phyloP scores from a whole-genome alignment of 2,329 filamentous ascomycete genomes.

The Arachnopeziza araneosa region DNA sequence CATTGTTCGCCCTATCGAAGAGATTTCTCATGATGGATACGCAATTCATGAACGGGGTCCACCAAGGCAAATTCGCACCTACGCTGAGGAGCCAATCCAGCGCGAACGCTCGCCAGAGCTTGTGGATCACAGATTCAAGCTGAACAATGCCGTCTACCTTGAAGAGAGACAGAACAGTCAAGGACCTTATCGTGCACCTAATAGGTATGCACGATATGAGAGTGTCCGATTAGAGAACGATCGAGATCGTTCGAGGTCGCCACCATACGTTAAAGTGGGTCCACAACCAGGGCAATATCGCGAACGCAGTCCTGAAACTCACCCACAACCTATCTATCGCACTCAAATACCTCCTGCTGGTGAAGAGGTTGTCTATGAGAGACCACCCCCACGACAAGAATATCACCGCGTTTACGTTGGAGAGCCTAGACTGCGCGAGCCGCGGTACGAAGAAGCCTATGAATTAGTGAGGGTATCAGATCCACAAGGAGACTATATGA shows the following conservation, averaged over 20 bases:
- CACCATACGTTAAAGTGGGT: constrained; percentile 30
- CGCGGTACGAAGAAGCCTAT: constrained; percentile 18
- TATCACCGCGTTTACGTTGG: constrained; percentile 33
- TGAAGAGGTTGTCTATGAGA: constrained; percentile 29
- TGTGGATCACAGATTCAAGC: constrained; percentile 29
- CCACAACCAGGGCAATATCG: constrained; percentile 26
- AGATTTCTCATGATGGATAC: constrained; percentile 11
- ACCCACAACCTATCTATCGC: constrained; percentile 28
- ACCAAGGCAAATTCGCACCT: constrained; percentile 16
- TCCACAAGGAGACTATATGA: constrained; percentile 41
- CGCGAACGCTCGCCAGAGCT: constrained; percentile 29
- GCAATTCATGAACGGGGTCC: constrained; percentile 17
- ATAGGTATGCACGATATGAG: constrained; percentile 31
- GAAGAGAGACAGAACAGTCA: constrained; percentile 29
- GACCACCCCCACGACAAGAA: constrained; percentile 27
- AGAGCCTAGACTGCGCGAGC: constrained; percentile 26
- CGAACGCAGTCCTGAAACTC: constrained; percentile 28
- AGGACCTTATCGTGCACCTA: constrained; percentile 24
- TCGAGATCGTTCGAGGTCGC: constrained; percentile 31
- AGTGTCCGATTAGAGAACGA: constrained; percentile 30
- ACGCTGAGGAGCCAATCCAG: constrained; percentile 19
- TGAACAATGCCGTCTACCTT: constrained; percentile 30
- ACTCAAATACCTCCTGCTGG: constrained; percentile 21
- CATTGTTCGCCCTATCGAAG: constrained; percentile 6
- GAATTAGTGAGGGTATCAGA: constrained; percentile 43